Base-by-base conservation (phyloP, 2,329 filamentous ascomycete species). In the Pyricularia sp. region DNA sequence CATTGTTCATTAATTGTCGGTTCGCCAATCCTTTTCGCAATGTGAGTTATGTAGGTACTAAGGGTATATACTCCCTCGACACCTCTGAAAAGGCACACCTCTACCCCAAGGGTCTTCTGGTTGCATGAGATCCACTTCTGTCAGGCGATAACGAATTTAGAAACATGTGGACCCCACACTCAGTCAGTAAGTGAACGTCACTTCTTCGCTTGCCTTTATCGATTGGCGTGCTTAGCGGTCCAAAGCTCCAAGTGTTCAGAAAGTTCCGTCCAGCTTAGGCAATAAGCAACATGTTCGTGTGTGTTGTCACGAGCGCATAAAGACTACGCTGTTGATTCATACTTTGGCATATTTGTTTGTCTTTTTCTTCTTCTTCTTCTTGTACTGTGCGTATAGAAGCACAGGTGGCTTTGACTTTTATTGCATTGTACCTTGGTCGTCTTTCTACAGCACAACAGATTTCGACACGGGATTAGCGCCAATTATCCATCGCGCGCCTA, bases 241-340 rank as follows among this genome's bases (percentile, higher is more conserved):
- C 24, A 64, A 64, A 64, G 62, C 62, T 64, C 62, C 62, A 64
- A 40, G 62, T 64, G 62, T 64, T 59, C 62, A 64, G 62, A 57
- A 55, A 63, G 62, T 30, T 44, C 24, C 8, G n/a, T 30, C 31
- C 22, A 40, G 31, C 24, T 28, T 57, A 28, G 24, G 28, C 24
- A 59, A 59, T 28, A 26, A 59, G 55, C 24, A 59, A 59, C 55
- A 59, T 59, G 55, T 59, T 40, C 26, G 55, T 59, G 26, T 59
- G 24, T 28, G 55, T 28, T 28, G 55, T 59, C 55, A 19, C 30
- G 55, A 59, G 24, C 24, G 24, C 55, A 59, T 59, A 59, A 59
- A 22, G 26, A 28, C 26, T 24, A 59, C 55, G 55, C 28, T 59
- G 3, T 59, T 59, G 55, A 59, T 62, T 62, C 31, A 53, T 59